phyloP scores from a whole-genome alignment of 2,329 filamentous ascomycete genomes.

The Elsinoe necatrix region DNA sequence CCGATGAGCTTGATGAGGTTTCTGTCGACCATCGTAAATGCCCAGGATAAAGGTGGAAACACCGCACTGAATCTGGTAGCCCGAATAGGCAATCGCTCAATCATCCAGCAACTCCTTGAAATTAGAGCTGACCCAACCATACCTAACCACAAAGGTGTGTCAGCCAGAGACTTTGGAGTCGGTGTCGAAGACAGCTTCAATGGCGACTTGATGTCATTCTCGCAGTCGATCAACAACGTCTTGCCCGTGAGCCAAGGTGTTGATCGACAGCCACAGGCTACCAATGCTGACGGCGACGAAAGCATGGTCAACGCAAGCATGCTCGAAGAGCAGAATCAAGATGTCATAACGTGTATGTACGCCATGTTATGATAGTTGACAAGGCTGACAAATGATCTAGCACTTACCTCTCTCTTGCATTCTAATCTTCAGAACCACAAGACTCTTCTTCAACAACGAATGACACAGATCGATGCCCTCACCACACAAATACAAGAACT shows the following conservation, averaged over 20 bases:
- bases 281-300: constrained; percentile 10
- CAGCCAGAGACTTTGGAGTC: constrained; percentile 90
- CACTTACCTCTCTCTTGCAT: constrained; percentile 73
- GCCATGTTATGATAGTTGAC: neutral
- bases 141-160: constrained; percentile 77
- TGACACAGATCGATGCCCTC: constrained; percentile 71
- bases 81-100: constrained; percentile 83
- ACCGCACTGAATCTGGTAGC: constrained; percentile 92
- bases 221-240: constrained; percentile 18
- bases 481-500: constrained; percentile 74
- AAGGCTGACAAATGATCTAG: constrained; percentile 36
- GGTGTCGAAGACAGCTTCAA: constrained; percentile 48
- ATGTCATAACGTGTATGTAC: constrained; percentile 67
- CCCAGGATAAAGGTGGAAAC: constrained; percentile 86
- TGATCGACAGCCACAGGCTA: constrained; percentile 9
- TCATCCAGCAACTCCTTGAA: constrained; percentile 93
- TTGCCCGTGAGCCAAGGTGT: constrained; percentile 20
- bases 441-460: constrained; percentile 71
- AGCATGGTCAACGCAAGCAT: constrained; percentile 13
- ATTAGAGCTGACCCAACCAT: constrained; percentile 91
- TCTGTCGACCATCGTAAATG: constrained; percentile 95
- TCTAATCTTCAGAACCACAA: constrained; percentile 74
- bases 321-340: constrained; percentile 62
- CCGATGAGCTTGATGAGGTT: constrained; percentile 85
- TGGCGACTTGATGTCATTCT: constrained; percentile 18